These are phyloP conservation scores for Funneliformis geosporum DNA, from an alignment of 192 early-diverging fungal species.

Conservation along the genomic window DNA sequence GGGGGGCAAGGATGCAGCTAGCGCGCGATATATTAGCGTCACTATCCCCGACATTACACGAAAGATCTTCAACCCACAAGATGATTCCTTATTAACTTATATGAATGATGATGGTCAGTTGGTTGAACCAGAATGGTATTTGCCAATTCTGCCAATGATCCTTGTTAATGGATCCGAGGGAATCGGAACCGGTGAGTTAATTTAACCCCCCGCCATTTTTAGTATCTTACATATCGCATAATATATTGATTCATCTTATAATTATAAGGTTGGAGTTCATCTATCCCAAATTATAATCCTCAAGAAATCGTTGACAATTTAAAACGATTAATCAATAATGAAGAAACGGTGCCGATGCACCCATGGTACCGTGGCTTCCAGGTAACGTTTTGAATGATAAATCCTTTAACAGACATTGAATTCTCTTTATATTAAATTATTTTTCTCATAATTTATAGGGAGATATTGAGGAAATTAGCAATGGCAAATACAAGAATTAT, in stretches of 20 bases:
- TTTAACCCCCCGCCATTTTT: background rate
- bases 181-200: constrained; percentile 83
- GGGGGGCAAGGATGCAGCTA: constrained; percentile 96
- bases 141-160: constrained; percentile 95
- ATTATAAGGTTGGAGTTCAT: constrained; percentile 62
- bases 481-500: constrained; percentile 65
- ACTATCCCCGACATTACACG: too few species aligned
- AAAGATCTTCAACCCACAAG: constrained; percentile 74
- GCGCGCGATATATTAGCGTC: too few species aligned
- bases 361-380: constrained; percentile 97
- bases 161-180: constrained; percentile 92
- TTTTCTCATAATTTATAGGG: constrained; percentile 42
- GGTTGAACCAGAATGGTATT: constrained; percentile 94
- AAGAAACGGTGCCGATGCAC: constrained; percentile 71
- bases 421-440: too few species aligned
- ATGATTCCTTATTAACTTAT: constrained; percentile 81
- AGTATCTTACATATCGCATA: background rate
- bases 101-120: constrained; percentile 85
- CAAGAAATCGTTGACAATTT: constrained; percentile 76
- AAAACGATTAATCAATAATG: constrained; percentile 63
- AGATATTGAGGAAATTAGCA: constrained; percentile 58
- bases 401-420: too few species aligned
- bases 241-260: background rate
- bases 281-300: constrained; percentile 86
- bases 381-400: too few species aligned